Evolutionary conservation across 352 stramenopile genomes (phyloP).

Genomic region (Thalassiosira livingstoniorum): DNA sequence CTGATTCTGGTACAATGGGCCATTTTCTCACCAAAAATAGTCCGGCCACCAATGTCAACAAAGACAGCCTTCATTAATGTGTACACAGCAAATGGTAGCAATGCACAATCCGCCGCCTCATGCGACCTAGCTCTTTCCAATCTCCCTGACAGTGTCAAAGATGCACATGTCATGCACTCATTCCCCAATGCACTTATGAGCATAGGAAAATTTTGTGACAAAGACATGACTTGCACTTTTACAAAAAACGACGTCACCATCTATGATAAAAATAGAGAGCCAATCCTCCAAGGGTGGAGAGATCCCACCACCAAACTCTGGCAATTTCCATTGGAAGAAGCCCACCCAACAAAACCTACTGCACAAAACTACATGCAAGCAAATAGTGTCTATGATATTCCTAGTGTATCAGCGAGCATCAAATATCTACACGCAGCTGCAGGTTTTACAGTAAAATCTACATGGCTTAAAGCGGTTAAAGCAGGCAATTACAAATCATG

Average conservation of each 20-base stretch:
- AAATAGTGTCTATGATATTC: constrained; percentile 6
- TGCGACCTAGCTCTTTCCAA: too few species aligned
- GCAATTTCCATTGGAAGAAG: constrained; percentile 3
- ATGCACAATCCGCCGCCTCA: too few species aligned
- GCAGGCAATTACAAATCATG: constrained; percentile 9
- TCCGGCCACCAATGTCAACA: too few species aligned
- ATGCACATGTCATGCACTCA: not conserved
- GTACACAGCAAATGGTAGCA: too few species aligned
- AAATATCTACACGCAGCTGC: constrained; percentile 9
- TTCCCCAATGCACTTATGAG: constrained; percentile 6
- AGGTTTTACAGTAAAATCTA: constrained; percentile 8
- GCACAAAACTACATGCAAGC: not conserved
- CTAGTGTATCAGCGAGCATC: not conserved
- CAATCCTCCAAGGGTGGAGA: not conserved
- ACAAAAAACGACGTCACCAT: constrained; percentile 9
- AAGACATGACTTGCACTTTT: not conserved
- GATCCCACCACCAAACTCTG: constrained; percentile 9
- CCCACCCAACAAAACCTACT: not conserved
- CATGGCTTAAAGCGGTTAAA: not conserved
- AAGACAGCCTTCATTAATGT: too few species aligned
- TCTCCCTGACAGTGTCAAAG: not conserved
- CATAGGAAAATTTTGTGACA: constrained; percentile 6
- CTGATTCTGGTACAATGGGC: too few species aligned
- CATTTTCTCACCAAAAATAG: too few species aligned
- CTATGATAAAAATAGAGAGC: not conserved